phyloP scores from a whole-genome alignment of 306 rosid species.

The Castanospermum australe region DNA sequence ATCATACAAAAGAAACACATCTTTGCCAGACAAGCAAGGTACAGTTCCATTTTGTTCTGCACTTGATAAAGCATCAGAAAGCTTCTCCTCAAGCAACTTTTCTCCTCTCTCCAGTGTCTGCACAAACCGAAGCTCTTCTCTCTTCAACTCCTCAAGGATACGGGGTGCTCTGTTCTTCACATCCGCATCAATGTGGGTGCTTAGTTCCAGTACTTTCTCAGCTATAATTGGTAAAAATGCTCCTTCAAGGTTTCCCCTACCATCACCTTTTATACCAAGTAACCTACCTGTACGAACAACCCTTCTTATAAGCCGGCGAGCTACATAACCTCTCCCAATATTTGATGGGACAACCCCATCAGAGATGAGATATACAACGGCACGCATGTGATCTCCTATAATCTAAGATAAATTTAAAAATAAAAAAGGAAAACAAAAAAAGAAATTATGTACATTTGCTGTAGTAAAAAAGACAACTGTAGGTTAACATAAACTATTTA shows the following conservation, averaged over 20 bases:
- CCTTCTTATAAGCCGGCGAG: slow-evolving; percentile 90
- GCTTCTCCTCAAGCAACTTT: slow-evolving; percentile 82
- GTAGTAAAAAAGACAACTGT: not conserved
- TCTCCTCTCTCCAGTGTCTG: slow-evolving; percentile 93
- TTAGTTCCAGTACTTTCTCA: slow-evolving; percentile 74
- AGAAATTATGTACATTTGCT: slow-evolving; percentile 1
- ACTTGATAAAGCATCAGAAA: slow-evolving; percentile 58
- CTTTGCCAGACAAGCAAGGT: slow-evolving; percentile 83
- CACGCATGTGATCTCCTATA: slow-evolving; percentile 97
- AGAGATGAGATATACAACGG: slow-evolving; percentile 87
- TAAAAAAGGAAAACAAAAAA: no score
- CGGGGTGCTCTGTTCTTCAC: slow-evolving; percentile 59
- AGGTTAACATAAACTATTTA: slow-evolving; percentile 17
- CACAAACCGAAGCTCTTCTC: slow-evolving; percentile 96
- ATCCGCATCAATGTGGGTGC: slow-evolving; percentile 65
- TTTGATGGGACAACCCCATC: slow-evolving; percentile 94
- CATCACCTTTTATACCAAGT: slow-evolving; percentile 91
- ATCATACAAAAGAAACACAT: slow-evolving; percentile 93
- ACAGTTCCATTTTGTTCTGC: slow-evolving; percentile 55
- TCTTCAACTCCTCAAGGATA: slow-evolving; percentile 82
- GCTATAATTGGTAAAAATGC: slow-evolving; percentile 91
- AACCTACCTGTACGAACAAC: slow-evolving; percentile 91
- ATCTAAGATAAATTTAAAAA: slow-evolving; percentile 48
- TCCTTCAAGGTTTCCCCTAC: slow-evolving; percentile 75
- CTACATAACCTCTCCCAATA: slow-evolving; percentile 91